A percentile compares a stretch with the other conserved stretches of the same genome.
Evolutionary conservation across 2,329 filamentous ascomycete genomes (phyloP).

Genomic region (Coleophoma crateriformis): DNA sequence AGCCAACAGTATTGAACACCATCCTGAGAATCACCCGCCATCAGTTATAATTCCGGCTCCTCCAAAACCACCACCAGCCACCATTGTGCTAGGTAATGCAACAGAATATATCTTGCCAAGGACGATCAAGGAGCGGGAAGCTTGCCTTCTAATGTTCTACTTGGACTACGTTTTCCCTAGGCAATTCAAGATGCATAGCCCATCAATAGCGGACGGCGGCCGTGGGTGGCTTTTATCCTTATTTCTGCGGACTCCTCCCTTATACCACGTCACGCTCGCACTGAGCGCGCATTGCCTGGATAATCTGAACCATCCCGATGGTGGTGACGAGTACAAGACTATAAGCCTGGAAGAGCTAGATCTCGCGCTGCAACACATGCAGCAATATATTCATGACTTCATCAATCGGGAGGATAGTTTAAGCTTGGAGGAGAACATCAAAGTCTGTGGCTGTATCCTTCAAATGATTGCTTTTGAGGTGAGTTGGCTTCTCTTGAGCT

Average conservation of each 20-base stretch:
- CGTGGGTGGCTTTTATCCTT: background rate
- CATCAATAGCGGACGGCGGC: background rate
- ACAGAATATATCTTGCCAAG: background rate
- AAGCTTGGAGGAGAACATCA: background rate
- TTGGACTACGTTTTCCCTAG: background rate
- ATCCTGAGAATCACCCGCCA: background rate
- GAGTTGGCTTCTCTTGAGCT: background rate
- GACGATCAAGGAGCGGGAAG: background rate
- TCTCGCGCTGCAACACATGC: background rate
- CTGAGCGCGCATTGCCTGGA: background rate
- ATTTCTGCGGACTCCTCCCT: background rate
- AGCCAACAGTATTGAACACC: background rate
- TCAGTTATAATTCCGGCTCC: background rate
- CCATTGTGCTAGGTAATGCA: background rate
- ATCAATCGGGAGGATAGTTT: background rate
- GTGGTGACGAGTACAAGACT: background rate
- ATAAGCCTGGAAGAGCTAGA: background rate
- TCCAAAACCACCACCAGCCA: background rate
- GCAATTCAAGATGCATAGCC: background rate
- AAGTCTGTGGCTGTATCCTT: background rate
- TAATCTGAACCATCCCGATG: background rate
- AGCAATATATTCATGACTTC: background rate
- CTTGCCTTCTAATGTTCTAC: background rate
- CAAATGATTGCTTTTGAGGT: conserved; percentile 1
- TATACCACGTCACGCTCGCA: background rate